Conservation (phyloP, 495 filamentous ascomycete genomes). For the Aspergillus nidulans region DNA sequence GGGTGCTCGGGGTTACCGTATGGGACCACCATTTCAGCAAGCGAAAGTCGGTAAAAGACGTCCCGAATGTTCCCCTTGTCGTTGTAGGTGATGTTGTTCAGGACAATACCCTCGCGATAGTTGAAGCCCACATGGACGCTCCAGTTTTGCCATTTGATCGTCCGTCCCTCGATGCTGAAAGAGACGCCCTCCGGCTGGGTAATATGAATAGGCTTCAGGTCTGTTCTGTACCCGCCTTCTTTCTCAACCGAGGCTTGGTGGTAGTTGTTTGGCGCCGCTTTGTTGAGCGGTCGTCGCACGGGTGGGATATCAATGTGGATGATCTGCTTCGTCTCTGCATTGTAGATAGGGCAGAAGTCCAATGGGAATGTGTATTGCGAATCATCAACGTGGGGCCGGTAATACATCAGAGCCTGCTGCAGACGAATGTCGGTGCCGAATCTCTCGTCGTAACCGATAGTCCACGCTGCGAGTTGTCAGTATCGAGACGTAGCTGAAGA, state of each 20-base stretch:
- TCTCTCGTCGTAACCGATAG: slow-evolving; percentile 91
- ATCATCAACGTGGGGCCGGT: slow-evolving; percentile 79
- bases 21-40: slow-evolving; percentile 95
- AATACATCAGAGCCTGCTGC: slow-evolving; percentile 96
- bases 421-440: slow-evolving; percentile 76
- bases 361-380: slow-evolving; percentile 88
- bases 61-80: slow-evolving; percentile 78
- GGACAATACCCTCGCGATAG: slow-evolving; percentile 88
- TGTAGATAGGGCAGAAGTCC: slow-evolving; percentile 92
- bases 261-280: slow-evolving; percentile 73
- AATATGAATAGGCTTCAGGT: slow-evolving; percentile 91
- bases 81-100: slow-evolving; percentile 88
- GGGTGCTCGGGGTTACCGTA: slow-evolving; percentile 93
- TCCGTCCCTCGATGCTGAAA: slow-evolving; percentile 73
- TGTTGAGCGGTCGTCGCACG: slow-evolving; percentile 73
- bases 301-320: slow-evolving; percentile 87
- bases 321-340: slow-evolving; percentile 76
- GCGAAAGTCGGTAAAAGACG: slow-evolving; percentile 85
- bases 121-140: slow-evolving; percentile 93
- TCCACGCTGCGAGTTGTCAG: slow-evolving; percentile 62
- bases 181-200: slow-evolving; percentile 93
- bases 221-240: slow-evolving; percentile 70
- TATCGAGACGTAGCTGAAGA: not conserved
- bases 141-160: slow-evolving; percentile 94
- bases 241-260: slow-evolving; percentile 67